Conservation (phyloP, 2,329 filamentous ascomycete genomes). For the Sporothrix pallida region DNA sequence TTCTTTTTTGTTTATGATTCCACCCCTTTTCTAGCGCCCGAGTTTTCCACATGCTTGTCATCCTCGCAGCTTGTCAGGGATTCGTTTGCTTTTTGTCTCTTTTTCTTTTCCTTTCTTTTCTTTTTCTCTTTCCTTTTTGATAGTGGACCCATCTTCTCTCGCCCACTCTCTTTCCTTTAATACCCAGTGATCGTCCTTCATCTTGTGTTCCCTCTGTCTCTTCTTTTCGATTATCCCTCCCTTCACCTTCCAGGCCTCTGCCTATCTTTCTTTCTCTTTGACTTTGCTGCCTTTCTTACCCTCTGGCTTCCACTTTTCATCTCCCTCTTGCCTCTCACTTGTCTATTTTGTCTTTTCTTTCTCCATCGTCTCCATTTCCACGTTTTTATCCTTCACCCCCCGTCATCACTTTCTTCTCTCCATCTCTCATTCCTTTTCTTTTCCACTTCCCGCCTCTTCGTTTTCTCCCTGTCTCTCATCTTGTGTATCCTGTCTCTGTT, state of each 20-base stretch:
- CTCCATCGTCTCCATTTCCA: slow-evolving; percentile 26
- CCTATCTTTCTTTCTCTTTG: not conserved
- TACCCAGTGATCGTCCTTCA: slow-evolving; percentile 28
- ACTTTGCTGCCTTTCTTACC: no score
- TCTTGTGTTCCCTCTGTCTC: not conserved
- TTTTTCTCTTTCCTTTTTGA: not conserved
- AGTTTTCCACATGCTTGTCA: slow-evolving; percentile 1
- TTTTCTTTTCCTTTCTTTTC: not conserved
- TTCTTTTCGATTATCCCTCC: not conserved
- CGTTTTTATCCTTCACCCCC: not conserved
- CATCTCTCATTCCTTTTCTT: not conserved
- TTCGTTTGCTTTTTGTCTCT: not conserved
- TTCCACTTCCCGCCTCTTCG: not conserved
- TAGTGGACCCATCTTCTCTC: not conserved
- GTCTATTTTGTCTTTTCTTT: not conserved
- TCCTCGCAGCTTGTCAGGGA: not conserved
- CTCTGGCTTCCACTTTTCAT: not conserved
- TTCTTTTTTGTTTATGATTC: not conserved
- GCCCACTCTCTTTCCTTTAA: slow-evolving; percentile 7
- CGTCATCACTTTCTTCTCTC: not conserved
- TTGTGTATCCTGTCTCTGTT: not conserved
- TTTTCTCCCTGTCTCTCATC: not conserved
- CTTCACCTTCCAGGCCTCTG: not conserved
- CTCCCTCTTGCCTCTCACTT: not conserved
- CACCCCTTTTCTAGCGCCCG: not conserved